Conservation (phyloP, 2,329 filamentous ascomycete species). For the Magnaporthales sp. region DNA sequence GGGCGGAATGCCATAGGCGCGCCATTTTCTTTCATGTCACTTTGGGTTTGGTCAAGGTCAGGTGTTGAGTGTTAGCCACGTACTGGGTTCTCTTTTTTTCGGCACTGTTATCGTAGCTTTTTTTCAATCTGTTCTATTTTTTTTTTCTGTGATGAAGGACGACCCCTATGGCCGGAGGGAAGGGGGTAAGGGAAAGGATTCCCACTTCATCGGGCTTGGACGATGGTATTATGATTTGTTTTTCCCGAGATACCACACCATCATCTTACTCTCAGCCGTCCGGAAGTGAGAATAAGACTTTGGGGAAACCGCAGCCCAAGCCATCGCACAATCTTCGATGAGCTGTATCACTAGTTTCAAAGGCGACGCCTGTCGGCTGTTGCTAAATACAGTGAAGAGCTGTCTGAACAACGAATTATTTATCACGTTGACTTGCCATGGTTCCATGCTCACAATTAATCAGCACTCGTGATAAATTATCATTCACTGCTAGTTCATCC, state of each 20-base stretch:
- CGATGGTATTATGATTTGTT: not conserved
- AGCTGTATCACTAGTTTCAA: not conserved
- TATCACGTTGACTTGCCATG: not conserved
- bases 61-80: conserved; percentile 9
- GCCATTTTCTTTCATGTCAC: conserved; percentile 4
- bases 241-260: not conserved
- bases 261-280: not conserved
- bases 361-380: not conserved
- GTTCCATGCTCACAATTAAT: not conserved
- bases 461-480: not conserved
- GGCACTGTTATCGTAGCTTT: conserved; percentile 8
- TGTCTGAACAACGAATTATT: not conserved
- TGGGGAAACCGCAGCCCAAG: not conserved
- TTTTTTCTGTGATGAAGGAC: conserved; percentile 12
- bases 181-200: not conserved
- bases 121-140: conserved; percentile 11
- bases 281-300: not conserved
- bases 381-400: not conserved
- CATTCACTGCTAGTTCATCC: not conserved
- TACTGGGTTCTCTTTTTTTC: conserved; percentile 17
- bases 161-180: not conserved
- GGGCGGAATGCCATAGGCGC: not conserved
- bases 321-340: not conserved
- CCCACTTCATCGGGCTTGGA: not conserved
- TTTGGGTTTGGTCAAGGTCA: conserved; percentile 4